Base-by-base conservation (phyloP, 495 filamentous ascomycete genomes). In the Annulohypoxylon stygium region DNA sequence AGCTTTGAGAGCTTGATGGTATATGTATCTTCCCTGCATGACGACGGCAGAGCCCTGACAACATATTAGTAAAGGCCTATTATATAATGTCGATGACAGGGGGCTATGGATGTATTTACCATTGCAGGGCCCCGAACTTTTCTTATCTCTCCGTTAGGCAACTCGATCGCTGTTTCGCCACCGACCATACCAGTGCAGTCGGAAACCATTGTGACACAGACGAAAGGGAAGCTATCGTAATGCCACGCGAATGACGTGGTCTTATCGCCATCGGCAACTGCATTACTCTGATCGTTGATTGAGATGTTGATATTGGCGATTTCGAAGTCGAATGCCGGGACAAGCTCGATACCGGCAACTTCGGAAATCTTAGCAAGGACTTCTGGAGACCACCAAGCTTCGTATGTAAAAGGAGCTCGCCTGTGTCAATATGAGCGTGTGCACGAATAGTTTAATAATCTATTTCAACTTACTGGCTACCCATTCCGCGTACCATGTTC, bases 201-300 rank as follows among this genome's bases (percentile, higher is more conserved):
- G 59, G 88, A 90, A 65, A 91, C 85, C 90, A 91, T 91, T 12
- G 89, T 83, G 36, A 92, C 89, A 71, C 90, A 91, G 18, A 92
- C 90, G 69, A 91, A 91, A 3, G 90, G 90, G 74, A 91, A 91
- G 67, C 87, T 88, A 74, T 92, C 90, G 43, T 82, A 87, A 74
- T 92, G 89, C 90, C 89, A 91, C 61, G 86, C 88, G 30, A 91
- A 88, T 43, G 91, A 86, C 16, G 73, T 68, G 71, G 87, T 84
- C 53, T 89, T 85, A 60, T 90, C 86, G 48, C 88, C 86, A 81
- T 83, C 84, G n/a, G 81, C 77, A 20, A 86, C 67, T 54, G 81
- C 84, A 62, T 85, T 34, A 16, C 23, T 60, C 36, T 60, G 36
- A 34, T 60, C 57, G 23, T 60, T 60, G 78, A 55, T 81, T 73